These are phyloP conservation scores for Glonium stellatum DNA, from an alignment of 495 filamentous ascomycete species.

Conservation along the genomic window DNA sequence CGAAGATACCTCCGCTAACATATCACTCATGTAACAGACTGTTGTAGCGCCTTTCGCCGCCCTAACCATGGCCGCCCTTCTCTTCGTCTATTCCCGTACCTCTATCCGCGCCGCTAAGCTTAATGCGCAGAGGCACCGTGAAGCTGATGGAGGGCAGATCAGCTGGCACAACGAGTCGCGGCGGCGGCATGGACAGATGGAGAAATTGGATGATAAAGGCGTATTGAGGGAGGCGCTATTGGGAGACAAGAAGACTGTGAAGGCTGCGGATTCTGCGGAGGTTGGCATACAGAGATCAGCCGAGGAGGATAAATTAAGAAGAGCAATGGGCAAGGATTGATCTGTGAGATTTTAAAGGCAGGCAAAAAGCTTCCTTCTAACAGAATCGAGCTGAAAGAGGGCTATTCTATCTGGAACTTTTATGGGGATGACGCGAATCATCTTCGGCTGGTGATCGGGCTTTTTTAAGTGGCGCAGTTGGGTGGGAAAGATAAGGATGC, in stretches of 20 bases:
- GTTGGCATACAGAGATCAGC: slow-evolving; percentile 1
- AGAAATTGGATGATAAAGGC: slow-evolving; percentile 28
- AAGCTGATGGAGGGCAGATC: slow-evolving; percentile 36
- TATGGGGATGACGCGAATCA: too few relatives aligned
- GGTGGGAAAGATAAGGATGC: too few relatives aligned
- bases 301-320: slow-evolving; percentile 17
- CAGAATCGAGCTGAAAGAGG: not conserved
- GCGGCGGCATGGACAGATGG: slow-evolving; percentile 32
- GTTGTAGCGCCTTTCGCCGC: slow-evolving; percentile 39
- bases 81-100: slow-evolving; percentile 41
- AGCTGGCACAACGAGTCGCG: slow-evolving; percentile 33
- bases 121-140: slow-evolving; percentile 38
- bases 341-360: not conserved
- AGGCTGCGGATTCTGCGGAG: not conserved
- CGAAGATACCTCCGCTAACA: not conserved
- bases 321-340: slow-evolving; percentile 20
- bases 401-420: not conserved
- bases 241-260: slow-evolving; percentile 6
- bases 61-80: slow-evolving; percentile 42
- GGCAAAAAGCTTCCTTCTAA: not conserved
- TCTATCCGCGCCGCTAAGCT: slow-evolving; percentile 41
- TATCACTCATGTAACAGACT: slow-evolving; percentile 18
- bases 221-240: slow-evolving; percentile 26
- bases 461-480: too few relatives aligned
- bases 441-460: too few relatives aligned